phyloP scores from a whole-genome alignment of 139 green algal genomes.

The Edaphochlamys debaryana region DNA sequence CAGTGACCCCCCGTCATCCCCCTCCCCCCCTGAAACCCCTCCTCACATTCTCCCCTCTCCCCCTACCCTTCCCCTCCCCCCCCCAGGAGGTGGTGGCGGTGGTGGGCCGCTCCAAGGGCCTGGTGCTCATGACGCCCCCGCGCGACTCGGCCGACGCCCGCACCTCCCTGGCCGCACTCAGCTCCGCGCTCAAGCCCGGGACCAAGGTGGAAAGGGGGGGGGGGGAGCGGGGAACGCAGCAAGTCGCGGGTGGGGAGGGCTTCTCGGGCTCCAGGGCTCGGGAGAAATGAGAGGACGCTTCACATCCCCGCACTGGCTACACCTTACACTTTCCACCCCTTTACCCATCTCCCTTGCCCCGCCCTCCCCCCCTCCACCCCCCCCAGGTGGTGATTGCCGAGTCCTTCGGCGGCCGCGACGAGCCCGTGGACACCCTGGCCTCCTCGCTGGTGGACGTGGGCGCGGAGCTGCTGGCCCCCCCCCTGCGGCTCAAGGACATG shows the following conservation, averaged over 20 bases:
- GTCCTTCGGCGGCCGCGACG: conserved; percentile 91
- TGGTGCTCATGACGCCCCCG: conserved; percentile 90
- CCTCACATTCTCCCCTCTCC: no score
- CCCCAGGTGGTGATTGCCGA: conserved; percentile 90
- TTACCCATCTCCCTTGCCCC: no score
- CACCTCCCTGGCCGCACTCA: conserved; percentile 72
- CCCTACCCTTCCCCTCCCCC: neutral
- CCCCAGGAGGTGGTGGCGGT: conserved; percentile 49
- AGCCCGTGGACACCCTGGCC: conserved; percentile 92
- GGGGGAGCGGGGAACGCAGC: conserved; percentile 34
- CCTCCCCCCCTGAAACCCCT: no score
- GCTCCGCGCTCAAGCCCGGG: conserved; percentile 76
- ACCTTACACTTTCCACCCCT: no score
- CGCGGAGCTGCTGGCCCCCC: conserved; percentile 61
- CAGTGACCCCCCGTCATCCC: no score
- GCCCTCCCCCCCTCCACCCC: no score
- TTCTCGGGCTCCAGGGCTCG: no score
- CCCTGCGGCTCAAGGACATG: conserved; percentile 84
- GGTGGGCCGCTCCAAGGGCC: conserved; percentile 53
- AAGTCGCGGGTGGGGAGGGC: no score
- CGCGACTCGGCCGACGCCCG: conserved; percentile 62
- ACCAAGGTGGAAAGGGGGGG: conserved; percentile 73
- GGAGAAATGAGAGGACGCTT: no score
- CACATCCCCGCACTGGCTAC: no score
- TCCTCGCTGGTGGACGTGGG: conserved; percentile 70